Evolutionary conservation across 176 grass and related monocot species (phyloP).

Genomic region (sorghum (Sorghum bicolor)): Sorghum_bicolor_NCBIv3 NC_012873.2:59660001-59660500

Average conservation of each 20-base stretch:
- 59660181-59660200: neutral
- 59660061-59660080: neutral
- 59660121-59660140: neutral
- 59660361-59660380: slow-evolving; percentile 34
- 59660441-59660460: neutral
- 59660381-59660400: neutral
- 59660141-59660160: neutral
- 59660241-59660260: neutral
- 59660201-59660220: slow-evolving; percentile 8
- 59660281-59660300: slow-evolving; percentile 15
- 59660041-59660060: neutral
- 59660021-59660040: neutral
- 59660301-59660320: neutral
- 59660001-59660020: neutral
- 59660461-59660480: neutral
- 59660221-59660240: neutral
- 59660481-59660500: slow-evolving; percentile 3
- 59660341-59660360: slow-evolving; percentile 11
- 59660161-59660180: slow-evolving; percentile 6
- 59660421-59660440: neutral
- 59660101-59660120: neutral
- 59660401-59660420: slow-evolving; percentile 26
- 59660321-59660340: slow-evolving; percentile 35
- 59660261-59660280: neutral
- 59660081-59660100: slow-evolving; percentile 16